phyloP scores from a whole-genome alignment of 805 yeast species.

The Candida cerambycidarum region DNA sequence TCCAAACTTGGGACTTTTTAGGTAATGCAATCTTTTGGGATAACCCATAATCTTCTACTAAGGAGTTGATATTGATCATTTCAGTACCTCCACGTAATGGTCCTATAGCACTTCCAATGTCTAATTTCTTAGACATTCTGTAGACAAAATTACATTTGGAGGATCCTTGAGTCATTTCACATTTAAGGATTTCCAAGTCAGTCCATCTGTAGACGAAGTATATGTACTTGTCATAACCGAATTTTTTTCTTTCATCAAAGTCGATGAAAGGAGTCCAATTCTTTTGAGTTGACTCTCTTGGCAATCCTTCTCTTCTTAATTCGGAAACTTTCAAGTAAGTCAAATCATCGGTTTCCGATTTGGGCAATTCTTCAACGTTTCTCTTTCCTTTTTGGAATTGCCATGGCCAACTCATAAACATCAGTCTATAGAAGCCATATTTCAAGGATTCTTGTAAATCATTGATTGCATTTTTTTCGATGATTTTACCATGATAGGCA shows the following conservation, averaged over 20 bases:
- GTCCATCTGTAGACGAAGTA: conserved; percentile 36
- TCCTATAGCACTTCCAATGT: conserved; percentile 15
- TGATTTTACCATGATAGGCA: conserved; percentile 21
- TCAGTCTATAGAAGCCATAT: conserved; percentile 21
- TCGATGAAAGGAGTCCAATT: conserved; percentile 45
- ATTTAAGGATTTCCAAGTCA: conserved; percentile 14
- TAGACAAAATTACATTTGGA: conserved; percentile 17
- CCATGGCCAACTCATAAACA: conserved; percentile 34
- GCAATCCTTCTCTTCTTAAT: conserved; percentile 16
- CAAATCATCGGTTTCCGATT: conserved; percentile 14
- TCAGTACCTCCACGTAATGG: conserved; percentile 40
- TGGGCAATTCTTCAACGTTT: conserved; percentile 23
- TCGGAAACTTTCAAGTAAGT: conserved; percentile 22
- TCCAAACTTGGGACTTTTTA: conserved; percentile 29
- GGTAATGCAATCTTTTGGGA: conserved; percentile 9
- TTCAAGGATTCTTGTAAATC: not conserved
- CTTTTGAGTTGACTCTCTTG: conserved; percentile 21
- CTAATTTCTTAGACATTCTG: not conserved
- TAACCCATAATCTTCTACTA: conserved; percentile 9
- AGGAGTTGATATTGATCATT: conserved; percentile 23
- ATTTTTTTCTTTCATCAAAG: conserved; percentile 17
- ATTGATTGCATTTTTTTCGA: not conserved
- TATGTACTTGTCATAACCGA: conserved; percentile 24
- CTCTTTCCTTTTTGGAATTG: conserved; percentile 31
- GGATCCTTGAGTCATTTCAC: conserved; percentile 15